Evolutionary conservation across 306 rosid species (phyloP).

Genomic region (Begonia masoniana): DNA sequence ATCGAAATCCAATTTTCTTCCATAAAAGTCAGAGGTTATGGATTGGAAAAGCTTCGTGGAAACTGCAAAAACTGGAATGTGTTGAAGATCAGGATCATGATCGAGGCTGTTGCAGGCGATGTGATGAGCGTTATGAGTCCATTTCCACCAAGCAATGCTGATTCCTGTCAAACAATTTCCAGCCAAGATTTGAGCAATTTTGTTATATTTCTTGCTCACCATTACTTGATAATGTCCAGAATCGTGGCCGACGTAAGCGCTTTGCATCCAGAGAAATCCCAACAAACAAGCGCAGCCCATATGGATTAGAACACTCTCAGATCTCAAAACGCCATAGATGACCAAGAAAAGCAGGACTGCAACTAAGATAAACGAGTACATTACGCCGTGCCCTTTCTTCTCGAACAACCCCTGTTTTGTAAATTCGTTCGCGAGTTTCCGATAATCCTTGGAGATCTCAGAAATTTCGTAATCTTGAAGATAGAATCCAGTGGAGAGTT

Average conservation of each 20-base stretch:
- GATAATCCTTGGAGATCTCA: constrained; percentile 21
- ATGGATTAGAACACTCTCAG: constrained; percentile 26
- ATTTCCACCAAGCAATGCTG: constrained; percentile 39
- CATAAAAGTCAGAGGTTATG: constrained; percentile 18
- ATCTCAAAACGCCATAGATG: constrained; percentile 21
- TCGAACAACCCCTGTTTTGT: constrained; percentile 23
- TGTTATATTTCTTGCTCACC: constrained; percentile 13
- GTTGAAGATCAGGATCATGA: constrained; percentile 28
- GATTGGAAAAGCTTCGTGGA: constrained; percentile 8
- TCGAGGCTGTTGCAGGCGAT: constrained; percentile 30
- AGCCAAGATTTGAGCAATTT: constrained; percentile 16
- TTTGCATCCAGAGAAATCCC: constrained; percentile 22
- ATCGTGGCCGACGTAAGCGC: constrained; percentile 30
- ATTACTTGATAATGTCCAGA: constrained; percentile 23
- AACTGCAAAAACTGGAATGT: constrained; percentile 26
- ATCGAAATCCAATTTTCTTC: constrained; percentile 20
- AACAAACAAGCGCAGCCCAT: constrained; percentile 11
- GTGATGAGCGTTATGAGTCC: constrained; percentile 36
- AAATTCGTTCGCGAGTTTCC: constrained; percentile 13
- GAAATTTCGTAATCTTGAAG: constrained; percentile 17
- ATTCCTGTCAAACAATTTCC: constrained; percentile 30
- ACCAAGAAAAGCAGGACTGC: constrained; percentile 6
- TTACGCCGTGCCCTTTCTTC: constrained; percentile 21
- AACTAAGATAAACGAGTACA: constrained; percentile 9
- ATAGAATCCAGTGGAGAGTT: constrained; percentile 16